Conservation (phyloP, 1,284 basidiomycete genomes). For the Cutaneotrichosporon sp. region DNA sequence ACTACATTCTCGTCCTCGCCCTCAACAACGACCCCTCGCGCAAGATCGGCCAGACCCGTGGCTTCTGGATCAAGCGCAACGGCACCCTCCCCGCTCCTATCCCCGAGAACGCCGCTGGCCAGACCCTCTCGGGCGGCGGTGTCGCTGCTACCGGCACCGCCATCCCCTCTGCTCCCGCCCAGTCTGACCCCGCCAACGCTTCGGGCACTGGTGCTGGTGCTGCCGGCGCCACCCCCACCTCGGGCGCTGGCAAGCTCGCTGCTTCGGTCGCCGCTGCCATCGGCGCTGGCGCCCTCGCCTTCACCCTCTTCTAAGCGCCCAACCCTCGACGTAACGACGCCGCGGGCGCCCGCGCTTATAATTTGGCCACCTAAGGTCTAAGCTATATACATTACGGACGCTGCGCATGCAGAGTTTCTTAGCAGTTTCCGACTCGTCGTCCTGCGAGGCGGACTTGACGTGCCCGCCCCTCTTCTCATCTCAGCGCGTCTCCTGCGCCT, state of each 20-base stretch:
- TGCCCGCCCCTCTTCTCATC: too few relatives aligned
- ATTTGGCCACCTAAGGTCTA: neutral
- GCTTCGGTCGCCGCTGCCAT: conserved; percentile 25
- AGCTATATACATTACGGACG: neutral
- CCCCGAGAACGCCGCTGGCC: conserved; percentile 17
- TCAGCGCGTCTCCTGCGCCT: too few relatives aligned
- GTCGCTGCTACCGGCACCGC: conserved; percentile 29
- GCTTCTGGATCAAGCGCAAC: conserved; percentile 21
- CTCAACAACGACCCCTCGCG: conserved; percentile 13
- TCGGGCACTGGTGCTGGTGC: neutral
- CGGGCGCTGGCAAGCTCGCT: conserved; percentile 28
- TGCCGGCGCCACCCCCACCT: conserved; percentile 33
- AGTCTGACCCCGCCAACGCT: conserved; percentile 10
- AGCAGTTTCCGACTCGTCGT: neutral
- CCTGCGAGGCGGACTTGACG: too few relatives aligned
- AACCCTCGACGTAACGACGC: neutral
- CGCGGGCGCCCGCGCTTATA: conserved; percentile 5
- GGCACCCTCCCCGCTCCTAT: conserved; percentile 21
- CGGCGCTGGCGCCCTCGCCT: conserved; percentile 31
- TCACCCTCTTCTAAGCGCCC: conserved; percentile 17
- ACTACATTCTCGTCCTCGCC: conserved; percentile 23
- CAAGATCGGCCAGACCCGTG: conserved; percentile 21
- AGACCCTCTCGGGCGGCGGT: conserved; percentile 26
- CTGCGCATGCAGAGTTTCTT: neutral
- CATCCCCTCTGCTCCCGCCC: conserved; percentile 10